phyloP scores from a whole-genome alignment of 1,284 basidiomycete species.

The Agroathelia rolfsii region DNA sequence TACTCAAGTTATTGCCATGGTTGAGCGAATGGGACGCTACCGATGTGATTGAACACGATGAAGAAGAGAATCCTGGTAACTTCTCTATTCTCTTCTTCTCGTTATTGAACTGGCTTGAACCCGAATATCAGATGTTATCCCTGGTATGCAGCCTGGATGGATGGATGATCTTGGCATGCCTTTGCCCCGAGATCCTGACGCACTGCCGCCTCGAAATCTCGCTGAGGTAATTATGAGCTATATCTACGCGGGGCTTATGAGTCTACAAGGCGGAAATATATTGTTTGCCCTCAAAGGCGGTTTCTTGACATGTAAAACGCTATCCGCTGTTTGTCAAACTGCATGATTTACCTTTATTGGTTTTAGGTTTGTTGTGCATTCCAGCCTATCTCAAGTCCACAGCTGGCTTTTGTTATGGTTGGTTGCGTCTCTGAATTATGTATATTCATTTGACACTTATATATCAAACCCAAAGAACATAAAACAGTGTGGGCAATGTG shows the following conservation, averaged over 20 bases:
- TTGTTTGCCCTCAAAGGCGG: slow-evolving; percentile 79
- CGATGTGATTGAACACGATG: slow-evolving; percentile 32
- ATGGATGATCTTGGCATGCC: slow-evolving; percentile 45
- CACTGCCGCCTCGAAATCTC: slow-evolving; percentile 52
- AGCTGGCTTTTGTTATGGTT: slow-evolving; percentile 51
- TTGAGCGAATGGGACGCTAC: slow-evolving; percentile 39
- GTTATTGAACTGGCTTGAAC: neutral
- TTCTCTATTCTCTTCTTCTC: slow-evolving; percentile 1
- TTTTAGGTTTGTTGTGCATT: slow-evolving; percentile 45
- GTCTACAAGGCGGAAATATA: slow-evolving; percentile 44
- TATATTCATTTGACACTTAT: slow-evolving; percentile 5
- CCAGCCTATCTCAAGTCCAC: slow-evolving; percentile 48
- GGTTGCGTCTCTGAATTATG: slow-evolving; percentile 14
- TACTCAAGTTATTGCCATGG: slow-evolving; percentile 30
- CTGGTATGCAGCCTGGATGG: slow-evolving; percentile 37
- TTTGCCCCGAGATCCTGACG: slow-evolving; percentile 60
- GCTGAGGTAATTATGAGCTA: slow-evolving; percentile 42
- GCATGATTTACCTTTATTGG: slow-evolving; percentile 1
- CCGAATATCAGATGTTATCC: slow-evolving; percentile 38
- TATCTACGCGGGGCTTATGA: slow-evolving; percentile 30
- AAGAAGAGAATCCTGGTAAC: slow-evolving; percentile 46
- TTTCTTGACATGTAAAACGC: slow-evolving; percentile 42
- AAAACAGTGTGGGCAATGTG: slow-evolving; percentile 50
- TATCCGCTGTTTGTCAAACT: neutral
- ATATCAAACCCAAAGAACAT: slow-evolving; percentile 28